Evolutionary conservation across 192 early-diverging fungal genomes (phyloP).

Genomic region (Powellomyces hirtus): DNA sequence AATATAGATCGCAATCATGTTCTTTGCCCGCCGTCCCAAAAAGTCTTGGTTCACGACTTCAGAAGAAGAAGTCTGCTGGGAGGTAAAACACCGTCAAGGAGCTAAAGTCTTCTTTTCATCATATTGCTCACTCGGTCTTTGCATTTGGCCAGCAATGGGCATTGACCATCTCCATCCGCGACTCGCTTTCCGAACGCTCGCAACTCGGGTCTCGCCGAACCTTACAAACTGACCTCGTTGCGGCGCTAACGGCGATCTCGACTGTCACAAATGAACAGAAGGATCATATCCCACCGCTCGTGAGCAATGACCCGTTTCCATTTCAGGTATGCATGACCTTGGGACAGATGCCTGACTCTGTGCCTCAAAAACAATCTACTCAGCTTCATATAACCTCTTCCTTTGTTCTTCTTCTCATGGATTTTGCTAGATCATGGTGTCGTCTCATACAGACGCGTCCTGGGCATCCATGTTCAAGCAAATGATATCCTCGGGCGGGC

Average conservation of each 20-base stretch:
- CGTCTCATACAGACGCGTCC: constrained; percentile 15
- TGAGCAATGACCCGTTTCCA: constrained; percentile 43
- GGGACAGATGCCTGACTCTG: neutral
- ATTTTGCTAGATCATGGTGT: constrained; percentile 19
- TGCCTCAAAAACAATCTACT: neutral
- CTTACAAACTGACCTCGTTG: constrained; percentile 28
- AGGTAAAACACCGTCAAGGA: constrained; percentile 22
- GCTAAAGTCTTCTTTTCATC: neutral
- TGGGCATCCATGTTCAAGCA: constrained; percentile 31
- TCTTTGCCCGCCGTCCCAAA: constrained; percentile 35
- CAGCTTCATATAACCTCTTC: neutral
- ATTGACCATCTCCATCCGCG: constrained; percentile 21
- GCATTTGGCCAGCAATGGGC: constrained; percentile 36
- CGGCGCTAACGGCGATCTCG: constrained; percentile 28
- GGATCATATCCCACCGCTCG: constrained; percentile 43
- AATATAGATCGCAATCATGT: constrained; percentile 33
- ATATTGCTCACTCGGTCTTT: neutral
- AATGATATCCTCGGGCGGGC: constrained; percentile 22
- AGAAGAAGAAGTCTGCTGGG: constrained; percentile 38
- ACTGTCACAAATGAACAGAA: constrained; percentile 40
- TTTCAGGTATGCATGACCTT: constrained; percentile 27
- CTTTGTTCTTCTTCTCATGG: neutral
- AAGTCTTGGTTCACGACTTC: constrained; percentile 42
- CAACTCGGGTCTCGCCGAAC: constrained; percentile 36
- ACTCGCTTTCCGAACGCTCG: constrained; percentile 35